Percentiles rank a stretch among this genome's conserved stretches.
phyloP scores from a whole-genome alignment of 75 land plant species.

The Picea sitchensis region DNA sequence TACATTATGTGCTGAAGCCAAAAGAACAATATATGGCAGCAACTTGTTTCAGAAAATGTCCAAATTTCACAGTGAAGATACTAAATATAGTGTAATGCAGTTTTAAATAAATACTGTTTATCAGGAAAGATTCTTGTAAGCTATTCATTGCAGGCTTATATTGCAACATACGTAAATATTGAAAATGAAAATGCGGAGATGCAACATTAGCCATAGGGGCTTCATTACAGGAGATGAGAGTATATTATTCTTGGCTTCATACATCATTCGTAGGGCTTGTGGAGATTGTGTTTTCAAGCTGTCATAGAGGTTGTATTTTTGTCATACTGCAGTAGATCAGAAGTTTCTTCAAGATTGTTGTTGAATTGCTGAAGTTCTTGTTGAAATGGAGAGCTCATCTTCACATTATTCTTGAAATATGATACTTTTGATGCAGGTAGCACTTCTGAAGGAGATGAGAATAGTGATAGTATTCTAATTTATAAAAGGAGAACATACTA shows the following conservation, averaged over 20 bases:
- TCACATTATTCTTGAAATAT: neutral
- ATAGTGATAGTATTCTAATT: neutral
- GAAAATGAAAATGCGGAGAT: neutral
- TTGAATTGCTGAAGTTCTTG: neutral
- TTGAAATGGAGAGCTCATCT: neutral
- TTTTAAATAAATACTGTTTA: neutral
- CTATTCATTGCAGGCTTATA: neutral
- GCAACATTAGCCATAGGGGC: neutral
- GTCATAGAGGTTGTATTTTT: neutral
- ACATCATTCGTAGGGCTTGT: neutral
- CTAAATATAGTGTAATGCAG: neutral
- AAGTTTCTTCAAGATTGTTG: neutral
- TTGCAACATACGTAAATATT: neutral
- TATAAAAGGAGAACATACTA: neutral
- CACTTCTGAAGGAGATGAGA: neutral
- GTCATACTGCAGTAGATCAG: neutral
- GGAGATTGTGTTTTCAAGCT: neutral
- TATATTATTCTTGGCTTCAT: neutral
- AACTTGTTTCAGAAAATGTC: neutral
- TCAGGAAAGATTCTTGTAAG: neutral
- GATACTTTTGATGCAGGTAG: neutral
- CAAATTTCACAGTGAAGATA: no score
- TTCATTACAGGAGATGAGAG: neutral
- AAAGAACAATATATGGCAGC: neutral
- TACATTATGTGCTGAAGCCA: neutral